These are phyloP conservation scores for Hanseniaspora meyeri DNA, from an alignment of 805 yeast genomes.

Conservation along the genomic window DNA sequence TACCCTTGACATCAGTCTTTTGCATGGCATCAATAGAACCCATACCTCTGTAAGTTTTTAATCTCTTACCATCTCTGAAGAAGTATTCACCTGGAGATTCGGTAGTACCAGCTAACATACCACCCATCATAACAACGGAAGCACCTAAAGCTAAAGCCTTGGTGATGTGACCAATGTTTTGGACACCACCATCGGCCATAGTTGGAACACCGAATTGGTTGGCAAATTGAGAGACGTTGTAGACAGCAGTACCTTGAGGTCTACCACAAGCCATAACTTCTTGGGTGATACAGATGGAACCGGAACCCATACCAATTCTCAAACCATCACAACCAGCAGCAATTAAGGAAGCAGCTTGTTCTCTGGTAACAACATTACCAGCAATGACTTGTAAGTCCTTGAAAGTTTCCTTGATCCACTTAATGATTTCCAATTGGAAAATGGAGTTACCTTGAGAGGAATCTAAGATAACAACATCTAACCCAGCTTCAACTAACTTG, in stretches of 20 bases:
- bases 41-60: slow-evolving; percentile 98
- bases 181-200: slow-evolving; percentile 98
- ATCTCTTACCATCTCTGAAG: slow-evolving; percentile 95
- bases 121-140: slow-evolving; percentile 98
- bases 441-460: slow-evolving; percentile 96
- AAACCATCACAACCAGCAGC: slow-evolving; percentile 95
- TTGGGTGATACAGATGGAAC: slow-evolving; percentile 97
- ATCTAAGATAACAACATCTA: slow-evolving; percentile 90
- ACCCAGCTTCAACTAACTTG: slow-evolving; percentile 85
- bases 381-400: slow-evolving; percentile 83
- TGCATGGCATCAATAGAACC: slow-evolving; percentile 99
- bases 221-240: slow-evolving; percentile 85
- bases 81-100: slow-evolving; percentile 98
- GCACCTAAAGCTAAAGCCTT: slow-evolving; percentile 97
- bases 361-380: slow-evolving; percentile 97
- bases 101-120: slow-evolving; percentile 94
- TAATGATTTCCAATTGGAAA: slow-evolving; percentile 87
- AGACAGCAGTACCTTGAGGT: slow-evolving; percentile 99
- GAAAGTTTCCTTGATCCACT: slow-evolving; percentile 72
- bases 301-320: slow-evolving; percentile 99
- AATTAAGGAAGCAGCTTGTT: slow-evolving; percentile 92
- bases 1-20: slow-evolving; percentile 72
- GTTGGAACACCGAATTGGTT: slow-evolving; percentile 94
- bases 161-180: slow-evolving; percentile 95
- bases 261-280: slow-evolving; percentile 99